Conservation (phyloP, 495 filamentous ascomycete species). For the Oleoguttula mirabilis region DNA sequence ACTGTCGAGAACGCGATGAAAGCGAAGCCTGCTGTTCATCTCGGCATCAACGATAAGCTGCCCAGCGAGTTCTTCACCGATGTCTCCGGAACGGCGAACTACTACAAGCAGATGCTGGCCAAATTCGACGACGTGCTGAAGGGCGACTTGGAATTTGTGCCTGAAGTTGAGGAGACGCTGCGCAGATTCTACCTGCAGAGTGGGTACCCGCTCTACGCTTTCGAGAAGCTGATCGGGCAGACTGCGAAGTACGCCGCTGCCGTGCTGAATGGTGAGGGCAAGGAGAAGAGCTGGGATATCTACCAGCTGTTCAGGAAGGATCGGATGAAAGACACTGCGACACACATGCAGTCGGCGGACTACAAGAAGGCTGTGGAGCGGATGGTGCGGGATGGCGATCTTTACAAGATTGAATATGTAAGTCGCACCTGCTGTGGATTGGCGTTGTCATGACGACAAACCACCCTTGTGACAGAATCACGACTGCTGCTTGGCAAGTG, state of each 20-base stretch:
- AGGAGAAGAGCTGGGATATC: slow-evolving; percentile 83
- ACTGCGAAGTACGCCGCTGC: slow-evolving; percentile 62
- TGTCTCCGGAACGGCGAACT: slow-evolving; percentile 46
- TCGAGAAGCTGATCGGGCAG: slow-evolving; percentile 69
- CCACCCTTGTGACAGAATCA: neutral
- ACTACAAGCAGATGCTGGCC: slow-evolving; percentile 55
- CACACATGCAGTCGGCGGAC: slow-evolving; percentile 70
- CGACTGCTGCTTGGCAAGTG: neutral
- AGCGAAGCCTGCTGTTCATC: slow-evolving; percentile 65
- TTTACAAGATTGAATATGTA: slow-evolving; percentile 78
- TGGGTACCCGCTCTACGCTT: slow-evolving; percentile 82
- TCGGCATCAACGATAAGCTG: slow-evolving; percentile 62
- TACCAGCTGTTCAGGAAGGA: slow-evolving; percentile 71
- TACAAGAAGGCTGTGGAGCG: slow-evolving; percentile 80
- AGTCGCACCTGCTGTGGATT: slow-evolving; percentile 35
- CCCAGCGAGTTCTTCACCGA: slow-evolving; percentile 76
- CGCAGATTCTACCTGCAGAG: slow-evolving; percentile 76
- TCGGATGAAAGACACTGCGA: slow-evolving; percentile 66
- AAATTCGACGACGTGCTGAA: slow-evolving; percentile 59
- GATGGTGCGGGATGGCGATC: slow-evolving; percentile 75
- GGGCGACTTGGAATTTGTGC: slow-evolving; percentile 60
- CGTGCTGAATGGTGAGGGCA: slow-evolving; percentile 67
- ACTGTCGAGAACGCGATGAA: slow-evolving; percentile 57
- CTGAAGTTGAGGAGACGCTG: slow-evolving; percentile 72
- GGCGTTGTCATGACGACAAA: too few relatives aligned